A percentile compares a stretch with the other conserved stretches of the same genome.
These are phyloP conservation scores for Trichosporon coremiiforme DNA, from an alignment of 1,284 basidiomycete species.

Conservation along the genomic window DNA sequence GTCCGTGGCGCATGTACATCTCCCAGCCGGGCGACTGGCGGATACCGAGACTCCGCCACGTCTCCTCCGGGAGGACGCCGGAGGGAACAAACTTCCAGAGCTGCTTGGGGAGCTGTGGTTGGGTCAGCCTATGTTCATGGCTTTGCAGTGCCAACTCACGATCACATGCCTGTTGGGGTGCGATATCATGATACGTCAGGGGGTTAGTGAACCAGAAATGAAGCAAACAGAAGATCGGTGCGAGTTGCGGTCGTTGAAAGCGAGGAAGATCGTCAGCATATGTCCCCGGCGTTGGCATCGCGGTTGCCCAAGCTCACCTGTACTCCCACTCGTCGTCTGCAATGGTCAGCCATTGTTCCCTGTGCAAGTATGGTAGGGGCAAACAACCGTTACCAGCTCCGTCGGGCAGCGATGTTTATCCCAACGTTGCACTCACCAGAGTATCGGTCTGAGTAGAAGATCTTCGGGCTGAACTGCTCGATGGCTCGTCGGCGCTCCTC, in stretches of 20 bases:
- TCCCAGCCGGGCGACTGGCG: conserved; percentile 57
- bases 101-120: conserved; percentile 52
- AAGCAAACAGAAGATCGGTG: conserved; percentile 1
- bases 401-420: neutral
- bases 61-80: conserved; percentile 53
- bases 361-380: neutral
- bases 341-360: neutral
- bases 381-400: neutral
- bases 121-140: neutral
- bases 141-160: conserved; percentile 37
- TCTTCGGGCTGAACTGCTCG: conserved; percentile 55
- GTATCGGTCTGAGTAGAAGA: conserved; percentile 52
- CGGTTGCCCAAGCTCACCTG: conserved; percentile 38
- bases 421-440: conserved; percentile 40
- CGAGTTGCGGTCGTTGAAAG: neutral
- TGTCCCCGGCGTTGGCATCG: neutral
- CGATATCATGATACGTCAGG: conserved; percentile 1
- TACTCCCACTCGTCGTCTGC: conserved; percentile 56
- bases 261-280: neutral
- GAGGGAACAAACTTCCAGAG: conserved; percentile 54
- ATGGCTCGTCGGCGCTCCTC: conserved; percentile 55
- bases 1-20: conserved; percentile 58
- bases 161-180: conserved; percentile 53
- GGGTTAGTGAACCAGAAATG: neutral
- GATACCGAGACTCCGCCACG: conserved; percentile 56